A percentile compares a stretch with the other conserved stretches of the same genome.
Conservation (phyloP, 73 alveolate species). For the Paraurostyla sp. region DNA sequence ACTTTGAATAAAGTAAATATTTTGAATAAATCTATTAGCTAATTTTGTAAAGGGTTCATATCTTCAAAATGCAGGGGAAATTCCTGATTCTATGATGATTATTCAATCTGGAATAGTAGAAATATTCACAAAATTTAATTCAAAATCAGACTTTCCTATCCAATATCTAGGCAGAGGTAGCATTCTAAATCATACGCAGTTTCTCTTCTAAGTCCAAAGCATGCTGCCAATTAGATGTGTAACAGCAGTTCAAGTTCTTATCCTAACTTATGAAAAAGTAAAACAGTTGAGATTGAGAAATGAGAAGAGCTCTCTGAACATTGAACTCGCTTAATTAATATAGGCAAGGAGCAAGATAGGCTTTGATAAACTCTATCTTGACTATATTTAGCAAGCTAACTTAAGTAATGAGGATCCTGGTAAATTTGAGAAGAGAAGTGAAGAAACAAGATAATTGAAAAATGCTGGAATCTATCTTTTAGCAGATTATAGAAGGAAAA, state of each 20-base stretch:
- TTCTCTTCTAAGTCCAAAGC: background rate
- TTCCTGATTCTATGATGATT: constrained; percentile 26
- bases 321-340: background rate
- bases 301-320: background rate
- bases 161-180: background rate
- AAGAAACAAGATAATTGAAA: background rate
- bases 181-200: constrained; percentile 8
- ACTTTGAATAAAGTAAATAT: constrained; percentile 5
- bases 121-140: background rate
- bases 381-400: background rate
- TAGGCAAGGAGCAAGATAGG: background rate
- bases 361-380: background rate
- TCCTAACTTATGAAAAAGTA: constrained; percentile 6
- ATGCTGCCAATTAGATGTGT: constrained; percentile 6
- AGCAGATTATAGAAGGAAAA: constrained; percentile 6
- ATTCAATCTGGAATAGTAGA: background rate
- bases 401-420: background rate
- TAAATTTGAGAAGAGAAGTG: constrained; percentile 17
- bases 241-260: background rate
- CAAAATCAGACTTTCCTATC: background rate
- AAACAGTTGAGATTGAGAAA: background rate
- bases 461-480: background rate
- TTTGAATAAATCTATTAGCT: too few species aligned
- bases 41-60: background rate
- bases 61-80: background rate